Conservation (phyloP, 1,284 basidiomycete genomes). For the Ganoderma sinense region DNA sequence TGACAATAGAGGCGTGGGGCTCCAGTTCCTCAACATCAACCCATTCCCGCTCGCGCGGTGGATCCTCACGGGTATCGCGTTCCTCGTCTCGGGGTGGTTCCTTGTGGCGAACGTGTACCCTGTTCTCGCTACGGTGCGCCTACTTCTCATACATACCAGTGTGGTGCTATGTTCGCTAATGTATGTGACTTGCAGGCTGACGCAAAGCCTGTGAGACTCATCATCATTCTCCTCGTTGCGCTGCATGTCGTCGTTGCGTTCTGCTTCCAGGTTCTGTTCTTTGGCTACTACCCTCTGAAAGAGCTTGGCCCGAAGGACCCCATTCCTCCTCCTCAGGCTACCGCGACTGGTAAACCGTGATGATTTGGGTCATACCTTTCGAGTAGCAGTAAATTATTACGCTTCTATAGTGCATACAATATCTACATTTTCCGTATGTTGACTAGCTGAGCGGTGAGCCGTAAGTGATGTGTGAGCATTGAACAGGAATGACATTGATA, state of each 20-base stretch:
- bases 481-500: neutral
- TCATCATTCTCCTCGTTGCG: slow-evolving; percentile 75
- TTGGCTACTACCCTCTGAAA: slow-evolving; percentile 78
- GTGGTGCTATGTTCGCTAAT: slow-evolving; percentile 4
- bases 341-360: neutral
- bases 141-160: neutral
- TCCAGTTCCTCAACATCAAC: slow-evolving; percentile 82
- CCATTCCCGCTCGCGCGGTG: slow-evolving; percentile 83
- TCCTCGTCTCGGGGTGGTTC: slow-evolving; percentile 84
- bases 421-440: neutral
- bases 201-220: slow-evolving; percentile 81
- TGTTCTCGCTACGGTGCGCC: slow-evolving; percentile 81
- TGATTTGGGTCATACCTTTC: neutral
- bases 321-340: slow-evolving; percentile 24
- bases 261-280: slow-evolving; percentile 88
- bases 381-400: slow-evolving; percentile 16
- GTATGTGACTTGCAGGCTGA: slow-evolving; percentile 63
- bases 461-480: neutral
- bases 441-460: neutral
- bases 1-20: neutral
- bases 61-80: slow-evolving; percentile 77
- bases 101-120: slow-evolving; percentile 88
- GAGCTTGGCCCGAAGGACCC: slow-evolving; percentile 56
- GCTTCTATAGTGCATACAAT: neutral
- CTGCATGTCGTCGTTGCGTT: slow-evolving; percentile 82